Conservation (phyloP, 2,329 filamentous ascomycete genomes). For the Calonectria honghensis region DNA sequence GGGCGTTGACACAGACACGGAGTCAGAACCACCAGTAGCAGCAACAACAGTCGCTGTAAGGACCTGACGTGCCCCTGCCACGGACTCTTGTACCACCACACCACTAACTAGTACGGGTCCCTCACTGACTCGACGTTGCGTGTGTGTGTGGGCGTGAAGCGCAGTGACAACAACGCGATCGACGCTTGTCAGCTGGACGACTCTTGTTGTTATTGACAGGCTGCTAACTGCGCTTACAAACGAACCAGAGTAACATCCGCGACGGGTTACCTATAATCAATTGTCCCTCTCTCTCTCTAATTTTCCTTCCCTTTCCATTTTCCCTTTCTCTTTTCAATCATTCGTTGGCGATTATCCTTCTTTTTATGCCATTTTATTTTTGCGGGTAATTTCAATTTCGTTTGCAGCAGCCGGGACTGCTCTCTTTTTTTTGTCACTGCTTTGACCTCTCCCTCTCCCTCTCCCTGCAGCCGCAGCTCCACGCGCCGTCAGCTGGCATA, state of each 20-base stretch:
- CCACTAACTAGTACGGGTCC: constrained; percentile 35
- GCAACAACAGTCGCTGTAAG: constrained; percentile 10
- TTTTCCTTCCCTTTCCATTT: background rate
- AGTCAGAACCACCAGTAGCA: constrained; percentile 2
- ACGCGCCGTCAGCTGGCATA: constrained; percentile 46
- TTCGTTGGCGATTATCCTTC: constrained; percentile 6
- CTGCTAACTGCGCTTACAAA: constrained; percentile 17
- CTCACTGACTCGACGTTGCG: constrained; percentile 42
- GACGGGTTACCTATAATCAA: background rate
- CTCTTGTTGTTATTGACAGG: constrained; percentile 31
- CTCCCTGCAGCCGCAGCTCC: constrained; percentile 52
- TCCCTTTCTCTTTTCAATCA: background rate
- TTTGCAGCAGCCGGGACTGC: constrained; percentile 56
- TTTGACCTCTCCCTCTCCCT: constrained; percentile 49
- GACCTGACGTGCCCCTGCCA: background rate
- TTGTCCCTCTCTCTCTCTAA: constrained; percentile 4
- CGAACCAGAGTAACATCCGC: background rate
- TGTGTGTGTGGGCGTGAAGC: constrained; percentile 29
- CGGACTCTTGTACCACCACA: constrained; percentile 28
- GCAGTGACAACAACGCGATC: constrained; percentile 47
- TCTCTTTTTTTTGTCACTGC: constrained; percentile 42
- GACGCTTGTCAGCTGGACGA: constrained; percentile 37
- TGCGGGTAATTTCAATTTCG: constrained; percentile 46
- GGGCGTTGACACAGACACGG: constrained; percentile 44
- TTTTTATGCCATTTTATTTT: constrained; percentile 36